Conservation (phyloP, 805 yeast genomes). For the Schizosaccharomyces japonicus region DNA sequence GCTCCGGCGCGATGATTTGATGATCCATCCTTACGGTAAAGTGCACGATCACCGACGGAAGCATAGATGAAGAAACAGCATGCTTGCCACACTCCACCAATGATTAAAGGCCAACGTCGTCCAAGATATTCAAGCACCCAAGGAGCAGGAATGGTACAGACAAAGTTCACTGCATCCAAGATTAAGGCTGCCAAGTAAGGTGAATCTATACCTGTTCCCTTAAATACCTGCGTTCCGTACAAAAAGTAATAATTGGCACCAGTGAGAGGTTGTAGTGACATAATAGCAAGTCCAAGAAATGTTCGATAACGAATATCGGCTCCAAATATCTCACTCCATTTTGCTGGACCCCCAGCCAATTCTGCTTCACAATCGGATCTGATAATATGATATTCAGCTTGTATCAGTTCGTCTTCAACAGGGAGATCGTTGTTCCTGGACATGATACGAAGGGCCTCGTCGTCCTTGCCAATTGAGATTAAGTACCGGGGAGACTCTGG, state of each 20-base stretch:
- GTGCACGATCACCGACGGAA: constrained; percentile 21
- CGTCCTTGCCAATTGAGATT: constrained; percentile 32
- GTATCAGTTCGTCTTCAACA: constrained; percentile 15
- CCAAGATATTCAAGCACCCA: constrained; percentile 29
- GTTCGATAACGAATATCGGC: constrained; percentile 16
- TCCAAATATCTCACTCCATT: constrained; percentile 29
- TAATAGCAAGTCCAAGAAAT: constrained; percentile 23
- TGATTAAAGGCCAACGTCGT: constrained; percentile 24
- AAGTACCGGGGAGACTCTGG: constrained; percentile 60
- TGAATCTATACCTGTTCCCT: constrained; percentile 14
- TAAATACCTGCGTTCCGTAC: constrained; percentile 36
- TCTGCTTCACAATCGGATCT: constrained; percentile 28
- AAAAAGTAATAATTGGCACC: constrained; percentile 50
- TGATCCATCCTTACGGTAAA: constrained; percentile 17
- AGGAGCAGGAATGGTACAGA: constrained; percentile 26
- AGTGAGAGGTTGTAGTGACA: constrained; percentile 35
- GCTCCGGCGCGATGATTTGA: constrained; percentile 18
- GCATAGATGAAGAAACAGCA: constrained; percentile 31
- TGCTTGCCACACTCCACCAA: constrained; percentile 27
- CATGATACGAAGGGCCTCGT: constrained; percentile 38
- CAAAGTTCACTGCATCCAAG: constrained; percentile 29
- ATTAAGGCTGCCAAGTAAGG: constrained; percentile 26
- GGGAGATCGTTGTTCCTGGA: constrained; percentile 14
- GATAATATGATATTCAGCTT: constrained; percentile 18
- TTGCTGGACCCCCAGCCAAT: constrained; percentile 25